A percentile compares a stretch with the other conserved stretches of the same genome.
Evolutionary conservation across 2,329 filamentous ascomycete genomes (phyloP).

Genomic region (Phoma sp.): DNA sequence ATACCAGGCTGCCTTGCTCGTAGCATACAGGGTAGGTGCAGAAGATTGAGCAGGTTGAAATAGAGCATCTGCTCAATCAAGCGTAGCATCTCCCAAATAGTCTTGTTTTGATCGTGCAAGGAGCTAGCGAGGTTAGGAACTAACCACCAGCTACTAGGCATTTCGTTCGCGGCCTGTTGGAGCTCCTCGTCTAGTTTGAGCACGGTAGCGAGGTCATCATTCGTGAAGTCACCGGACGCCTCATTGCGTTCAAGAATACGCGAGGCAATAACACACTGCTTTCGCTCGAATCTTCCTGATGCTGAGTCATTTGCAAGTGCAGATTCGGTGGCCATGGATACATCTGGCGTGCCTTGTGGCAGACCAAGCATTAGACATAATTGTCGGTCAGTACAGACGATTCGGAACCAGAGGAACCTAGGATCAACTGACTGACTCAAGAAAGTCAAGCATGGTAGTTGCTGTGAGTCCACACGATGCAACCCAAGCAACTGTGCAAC

Average conservation of each 20-base stretch:
- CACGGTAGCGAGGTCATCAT: not conserved
- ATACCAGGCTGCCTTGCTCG: not conserved
- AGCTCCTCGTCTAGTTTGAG: not conserved
- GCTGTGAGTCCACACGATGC: not conserved
- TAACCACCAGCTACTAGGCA: not conserved
- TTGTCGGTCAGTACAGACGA: conserved; percentile 50
- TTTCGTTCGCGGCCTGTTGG: not conserved
- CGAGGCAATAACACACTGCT: not conserved
- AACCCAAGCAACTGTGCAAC: conserved; percentile 51
- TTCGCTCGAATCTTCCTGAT: not conserved
- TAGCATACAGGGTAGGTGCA: not conserved
- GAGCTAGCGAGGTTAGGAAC: not conserved
- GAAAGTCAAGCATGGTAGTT: not conserved
- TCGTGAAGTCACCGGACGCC: not conserved
- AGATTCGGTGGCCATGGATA: not conserved
- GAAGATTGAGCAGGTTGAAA: not conserved
- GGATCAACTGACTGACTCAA: not conserved
- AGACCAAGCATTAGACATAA: conserved; percentile 53
- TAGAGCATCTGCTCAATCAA: not conserved
- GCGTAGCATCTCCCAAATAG: not conserved
- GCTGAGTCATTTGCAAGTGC: not conserved
- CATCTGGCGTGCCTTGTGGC: not conserved
- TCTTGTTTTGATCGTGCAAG: not conserved
- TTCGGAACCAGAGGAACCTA: conserved; percentile 48
- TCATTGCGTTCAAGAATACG: not conserved